A percentile compares a stretch with the other conserved stretches of the same genome.
These are phyloP conservation scores for Hanseniaspora guilliermondii DNA, from an alignment of 805 yeast species.

Conservation along the genomic window DNA sequence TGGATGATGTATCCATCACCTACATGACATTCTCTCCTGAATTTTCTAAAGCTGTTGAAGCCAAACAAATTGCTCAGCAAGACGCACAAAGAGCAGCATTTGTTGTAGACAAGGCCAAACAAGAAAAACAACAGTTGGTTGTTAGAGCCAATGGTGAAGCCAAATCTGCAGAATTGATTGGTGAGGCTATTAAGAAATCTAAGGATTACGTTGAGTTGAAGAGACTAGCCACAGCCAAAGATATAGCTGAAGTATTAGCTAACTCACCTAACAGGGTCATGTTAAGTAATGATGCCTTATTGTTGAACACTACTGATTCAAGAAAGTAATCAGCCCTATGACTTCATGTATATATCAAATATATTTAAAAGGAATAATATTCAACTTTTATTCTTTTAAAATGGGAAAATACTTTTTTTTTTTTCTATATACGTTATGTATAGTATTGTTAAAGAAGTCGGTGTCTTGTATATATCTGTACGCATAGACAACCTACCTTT, in stretches of 20 bases:
- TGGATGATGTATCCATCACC: slow-evolving; percentile 94
- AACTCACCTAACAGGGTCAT: slow-evolving; percentile 83
- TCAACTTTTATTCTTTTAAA: too few relatives aligned
- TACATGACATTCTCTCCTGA: slow-evolving; percentile 97
- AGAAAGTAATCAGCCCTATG: slow-evolving; percentile 28
- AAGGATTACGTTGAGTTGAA: slow-evolving; percentile 92
- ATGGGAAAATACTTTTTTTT: too few relatives aligned
- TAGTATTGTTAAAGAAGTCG: too few relatives aligned
- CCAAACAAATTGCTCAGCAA: slow-evolving; percentile 98
- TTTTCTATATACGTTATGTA: too few relatives aligned
- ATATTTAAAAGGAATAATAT: background rate
- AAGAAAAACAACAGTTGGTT: slow-evolving; percentile 93
- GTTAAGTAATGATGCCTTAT: slow-evolving; percentile 81
- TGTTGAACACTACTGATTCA: slow-evolving; percentile 77
- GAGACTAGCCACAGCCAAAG: slow-evolving; percentile 93
- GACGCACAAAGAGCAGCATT: slow-evolving; percentile 98
- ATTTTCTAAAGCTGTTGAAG: slow-evolving; percentile 94
- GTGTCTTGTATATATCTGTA: too few relatives aligned
- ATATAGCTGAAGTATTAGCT: slow-evolving; percentile 76
- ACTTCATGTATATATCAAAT: background rate
- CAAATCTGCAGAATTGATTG: slow-evolving; percentile 91
- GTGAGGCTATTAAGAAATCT: slow-evolving; percentile 96
- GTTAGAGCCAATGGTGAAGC: slow-evolving; percentile 99
- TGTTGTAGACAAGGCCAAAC: slow-evolving; percentile 90
- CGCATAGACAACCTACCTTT: too few relatives aligned